Evolutionary conservation across 768 basidiomycete genomes (phyloP).

Genomic region (Leccinum disarticulatum): DNA sequence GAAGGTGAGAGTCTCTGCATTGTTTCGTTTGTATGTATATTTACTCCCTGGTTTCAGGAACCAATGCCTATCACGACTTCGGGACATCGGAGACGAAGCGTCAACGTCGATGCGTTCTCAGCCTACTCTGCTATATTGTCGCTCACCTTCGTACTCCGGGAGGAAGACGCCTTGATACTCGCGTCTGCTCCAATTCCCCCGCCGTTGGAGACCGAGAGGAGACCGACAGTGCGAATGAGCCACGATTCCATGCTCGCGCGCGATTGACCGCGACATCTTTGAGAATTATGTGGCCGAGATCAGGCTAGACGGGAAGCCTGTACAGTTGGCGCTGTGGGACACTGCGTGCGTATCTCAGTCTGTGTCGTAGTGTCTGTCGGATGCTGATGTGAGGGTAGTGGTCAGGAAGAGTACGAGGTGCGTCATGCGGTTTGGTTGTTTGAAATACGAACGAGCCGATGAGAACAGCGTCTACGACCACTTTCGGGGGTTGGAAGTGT

Average conservation of each 20-base stretch:
- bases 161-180: too few species aligned
- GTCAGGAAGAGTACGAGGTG: conserved; percentile 98
- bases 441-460: neutral
- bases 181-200: neutral
- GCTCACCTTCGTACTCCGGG: too few species aligned
- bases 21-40: too few species aligned
- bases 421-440: neutral
- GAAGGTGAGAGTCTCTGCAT: too few species aligned
- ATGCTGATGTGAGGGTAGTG: conserved; percentile 46
- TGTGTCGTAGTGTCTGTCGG: neutral
- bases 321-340: conserved; percentile 97
- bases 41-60: too few species aligned
- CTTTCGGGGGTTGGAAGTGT: too few species aligned
- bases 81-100: too few species aligned
- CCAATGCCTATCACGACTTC: too few species aligned
- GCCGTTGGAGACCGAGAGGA: neutral
- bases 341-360: conserved; percentile 71
- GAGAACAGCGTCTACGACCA: conserved; percentile 80
- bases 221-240: conserved; percentile 52
- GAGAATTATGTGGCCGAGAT: conserved; percentile 99
- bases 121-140: too few species aligned
- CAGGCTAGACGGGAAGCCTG: conserved; percentile 93
- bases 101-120: too few species aligned
- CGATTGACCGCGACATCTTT: conserved; percentile 51
- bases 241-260: conserved; percentile 42